These are phyloP conservation scores for Verticillium klebahnii DNA, from an alignment of 2,329 filamentous ascomycete species.

Conservation along the genomic window DNA sequence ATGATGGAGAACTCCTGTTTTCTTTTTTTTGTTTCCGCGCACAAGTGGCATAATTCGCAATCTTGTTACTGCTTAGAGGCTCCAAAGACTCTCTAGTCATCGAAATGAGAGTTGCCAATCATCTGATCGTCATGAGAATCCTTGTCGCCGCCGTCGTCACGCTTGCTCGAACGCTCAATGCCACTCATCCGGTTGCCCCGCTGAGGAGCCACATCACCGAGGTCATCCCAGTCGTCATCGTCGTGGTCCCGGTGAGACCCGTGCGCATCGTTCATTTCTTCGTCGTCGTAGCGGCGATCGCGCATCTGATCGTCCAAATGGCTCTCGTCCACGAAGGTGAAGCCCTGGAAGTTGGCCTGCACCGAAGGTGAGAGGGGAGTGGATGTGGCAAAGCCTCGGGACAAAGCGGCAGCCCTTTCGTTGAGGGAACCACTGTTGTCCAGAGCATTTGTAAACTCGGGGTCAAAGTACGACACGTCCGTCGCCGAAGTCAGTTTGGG, in stretches of 20 bases:
- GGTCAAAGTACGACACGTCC: slow-evolving; percentile 97
- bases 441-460: slow-evolving; percentile 93
- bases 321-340: slow-evolving; percentile 98
- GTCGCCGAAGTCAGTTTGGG: slow-evolving; percentile 94
- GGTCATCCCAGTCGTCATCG: slow-evolving; percentile 56
- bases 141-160: slow-evolving; percentile 32
- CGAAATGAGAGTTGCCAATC: slow-evolving; percentile 59
- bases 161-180: slow-evolving; percentile 50
- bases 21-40: neutral
- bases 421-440: slow-evolving; percentile 85
- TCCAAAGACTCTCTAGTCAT: slow-evolving; percentile 22
- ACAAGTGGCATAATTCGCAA: neutral
- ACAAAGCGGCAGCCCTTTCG: slow-evolving; percentile 80
- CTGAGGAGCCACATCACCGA: slow-evolving; percentile 48
- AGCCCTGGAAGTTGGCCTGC: slow-evolving; percentile 97
- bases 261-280: slow-evolving; percentile 56
- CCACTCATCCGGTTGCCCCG: slow-evolving; percentile 60
- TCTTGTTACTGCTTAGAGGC: neutral
- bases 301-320: slow-evolving; percentile 83
- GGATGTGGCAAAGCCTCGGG: slow-evolving; percentile 79
- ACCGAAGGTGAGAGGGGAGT: slow-evolving; percentile 92
- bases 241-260: slow-evolving; percentile 27
- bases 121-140: slow-evolving; percentile 52
- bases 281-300: slow-evolving; percentile 39
- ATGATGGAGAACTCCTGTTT: neutral